These are phyloP conservation scores for Ramularia collo-cygni DNA, from an alignment of 2,329 filamentous ascomycete genomes.

Conservation along the genomic window DNA sequence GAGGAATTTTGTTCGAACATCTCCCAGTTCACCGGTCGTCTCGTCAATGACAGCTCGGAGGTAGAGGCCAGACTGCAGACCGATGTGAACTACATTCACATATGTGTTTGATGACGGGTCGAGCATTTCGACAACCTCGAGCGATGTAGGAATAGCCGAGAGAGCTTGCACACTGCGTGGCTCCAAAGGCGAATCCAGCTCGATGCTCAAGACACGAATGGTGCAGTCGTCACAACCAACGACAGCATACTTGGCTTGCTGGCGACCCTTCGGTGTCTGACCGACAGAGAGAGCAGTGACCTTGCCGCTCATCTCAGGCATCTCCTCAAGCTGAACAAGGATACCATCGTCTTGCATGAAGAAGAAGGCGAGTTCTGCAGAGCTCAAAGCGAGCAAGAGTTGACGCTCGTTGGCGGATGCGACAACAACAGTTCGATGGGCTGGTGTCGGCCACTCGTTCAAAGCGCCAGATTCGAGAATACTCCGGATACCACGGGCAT, in stretches of 20 bases:
- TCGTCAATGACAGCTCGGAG: slow-evolving; percentile 92
- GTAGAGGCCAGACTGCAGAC: slow-evolving; percentile 91
- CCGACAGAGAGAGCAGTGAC: slow-evolving; percentile 93
- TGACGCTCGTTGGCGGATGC: slow-evolving; percentile 90
- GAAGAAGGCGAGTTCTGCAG: slow-evolving; percentile 95
- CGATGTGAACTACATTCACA: slow-evolving; percentile 91
- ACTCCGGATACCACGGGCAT: slow-evolving; percentile 92
- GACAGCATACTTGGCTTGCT: slow-evolving; percentile 85
- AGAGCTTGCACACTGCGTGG: slow-evolving; percentile 92
- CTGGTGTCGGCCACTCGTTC: slow-evolving; percentile 89
- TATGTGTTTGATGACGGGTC: slow-evolving; percentile 85
- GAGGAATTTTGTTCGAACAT: slow-evolving; percentile 89
- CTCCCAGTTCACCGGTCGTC: slow-evolving; percentile 87
- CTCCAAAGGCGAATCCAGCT: slow-evolving; percentile 71
- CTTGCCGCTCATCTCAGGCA: slow-evolving; percentile 89
- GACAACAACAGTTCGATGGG: slow-evolving; percentile 90
- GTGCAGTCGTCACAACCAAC: slow-evolving; percentile 97
- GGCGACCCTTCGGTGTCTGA: slow-evolving; percentile 80
- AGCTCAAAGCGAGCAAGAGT: slow-evolving; percentile 88
- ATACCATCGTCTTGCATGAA: slow-evolving; percentile 95
- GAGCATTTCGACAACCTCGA: slow-evolving; percentile 91
- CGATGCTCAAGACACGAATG: slow-evolving; percentile 60
- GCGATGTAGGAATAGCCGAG: slow-evolving; percentile 78
- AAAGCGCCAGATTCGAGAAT: slow-evolving; percentile 70
- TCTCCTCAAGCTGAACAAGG: slow-evolving; percentile 66